A percentile compares a stretch with the other conserved stretches of the same genome.
Conservation (phyloP, 1,139 yeast genomes). For the Scheffersomyces segobiensis region DNA sequence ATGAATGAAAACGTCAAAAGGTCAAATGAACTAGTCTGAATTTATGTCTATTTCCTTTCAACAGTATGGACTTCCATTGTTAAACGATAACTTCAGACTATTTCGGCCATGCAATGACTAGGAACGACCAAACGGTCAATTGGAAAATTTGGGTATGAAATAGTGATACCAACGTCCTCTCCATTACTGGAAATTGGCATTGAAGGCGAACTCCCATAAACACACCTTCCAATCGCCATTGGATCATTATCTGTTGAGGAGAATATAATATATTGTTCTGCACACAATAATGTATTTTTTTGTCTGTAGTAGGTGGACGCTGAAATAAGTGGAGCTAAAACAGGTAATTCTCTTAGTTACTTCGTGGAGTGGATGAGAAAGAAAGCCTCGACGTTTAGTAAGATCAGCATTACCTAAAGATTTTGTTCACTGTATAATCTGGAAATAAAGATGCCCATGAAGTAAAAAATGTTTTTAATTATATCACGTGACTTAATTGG, state of each 20-base stretch:
- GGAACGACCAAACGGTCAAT: no score
- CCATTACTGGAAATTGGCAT: no score
- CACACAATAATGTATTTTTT: background rate
- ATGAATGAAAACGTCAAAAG: background rate
- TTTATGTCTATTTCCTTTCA: background rate
- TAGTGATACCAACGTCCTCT: no score
- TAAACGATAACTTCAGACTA: background rate
- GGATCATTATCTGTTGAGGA: background rate
- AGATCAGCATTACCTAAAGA: background rate
- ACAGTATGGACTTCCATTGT: background rate
- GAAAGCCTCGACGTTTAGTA: background rate
- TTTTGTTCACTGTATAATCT: background rate
- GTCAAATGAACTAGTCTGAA: background rate
- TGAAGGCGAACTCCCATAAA: background rate
- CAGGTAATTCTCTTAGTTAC: background rate
- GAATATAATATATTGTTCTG: background rate
- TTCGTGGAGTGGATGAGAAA: background rate
- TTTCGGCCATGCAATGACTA: background rate
- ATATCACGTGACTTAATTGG: background rate
- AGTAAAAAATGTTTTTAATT: background rate
- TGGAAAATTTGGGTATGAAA: no score
- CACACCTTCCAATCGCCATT: background rate
- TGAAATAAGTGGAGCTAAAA: background rate
- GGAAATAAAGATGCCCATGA: background rate
- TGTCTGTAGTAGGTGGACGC: background rate